A percentile compares a stretch with the other conserved stretches of the same genome.
Evolutionary conservation across 345 rosid genomes (phyloP).

Genomic region (Arabis hirsuta): DNA sequence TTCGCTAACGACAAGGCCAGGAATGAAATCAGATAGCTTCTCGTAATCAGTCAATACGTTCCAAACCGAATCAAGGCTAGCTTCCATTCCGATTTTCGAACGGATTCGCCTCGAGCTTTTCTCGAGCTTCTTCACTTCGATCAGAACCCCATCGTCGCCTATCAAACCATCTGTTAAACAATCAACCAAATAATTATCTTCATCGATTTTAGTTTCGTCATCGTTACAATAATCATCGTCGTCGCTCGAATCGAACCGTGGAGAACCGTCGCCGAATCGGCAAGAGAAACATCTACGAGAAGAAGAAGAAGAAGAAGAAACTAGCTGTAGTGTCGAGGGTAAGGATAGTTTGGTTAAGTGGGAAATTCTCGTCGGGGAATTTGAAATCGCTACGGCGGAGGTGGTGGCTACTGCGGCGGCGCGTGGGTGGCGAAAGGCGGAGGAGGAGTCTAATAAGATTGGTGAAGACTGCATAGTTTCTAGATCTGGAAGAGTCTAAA

Average conservation of each 20-base stretch:
- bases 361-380: constrained; percentile 4
- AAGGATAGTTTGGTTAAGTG: background rate
- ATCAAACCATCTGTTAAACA: constrained; percentile 46
- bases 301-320: constrained; percentile 10
- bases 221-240: constrained; percentile 24
- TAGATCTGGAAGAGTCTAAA: constrained; percentile 11
- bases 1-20: constrained; percentile 79
- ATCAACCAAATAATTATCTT: constrained; percentile 39
- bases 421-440: constrained; percentile 35
- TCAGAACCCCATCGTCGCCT: constrained; percentile 62
- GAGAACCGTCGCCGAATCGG: constrained; percentile 42
- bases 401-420: constrained; percentile 27
- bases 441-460: constrained; percentile 32
- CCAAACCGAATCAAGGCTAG: constrained; percentile 77
- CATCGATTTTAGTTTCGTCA: constrained; percentile 27
- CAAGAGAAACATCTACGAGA: constrained; percentile 40
- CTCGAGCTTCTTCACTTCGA: constrained; percentile 65
- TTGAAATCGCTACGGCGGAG: background rate
- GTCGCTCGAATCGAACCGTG: constrained; percentile 23
- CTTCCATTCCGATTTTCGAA: constrained; percentile 71
- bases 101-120: constrained; percentile 70
- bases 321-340: background rate
- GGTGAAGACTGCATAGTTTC: constrained; percentile 54
- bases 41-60: constrained; percentile 79
- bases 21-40: constrained; percentile 73